A percentile compares a stretch with the other conserved stretches of the same genome.
These are phyloP conservation scores for Termitomyces heimii DNA, from an alignment of 768 basidiomycete species.

Conservation along the genomic window DNA sequence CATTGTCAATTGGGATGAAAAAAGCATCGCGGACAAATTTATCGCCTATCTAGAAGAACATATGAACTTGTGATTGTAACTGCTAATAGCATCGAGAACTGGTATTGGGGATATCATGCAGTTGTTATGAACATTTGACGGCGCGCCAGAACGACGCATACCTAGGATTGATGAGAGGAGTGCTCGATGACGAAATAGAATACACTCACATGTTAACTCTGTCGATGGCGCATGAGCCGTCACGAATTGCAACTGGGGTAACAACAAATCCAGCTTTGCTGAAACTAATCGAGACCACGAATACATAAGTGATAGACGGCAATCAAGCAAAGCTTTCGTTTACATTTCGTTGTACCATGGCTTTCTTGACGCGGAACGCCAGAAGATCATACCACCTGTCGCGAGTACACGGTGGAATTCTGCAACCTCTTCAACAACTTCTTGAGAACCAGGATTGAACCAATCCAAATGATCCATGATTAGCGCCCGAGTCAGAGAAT, in stretches of 20 bases:
- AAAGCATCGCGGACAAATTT: conserved; percentile 66
- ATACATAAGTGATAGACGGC: background rate
- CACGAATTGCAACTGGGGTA: conserved; percentile 43
- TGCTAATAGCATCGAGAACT: background rate
- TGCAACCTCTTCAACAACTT: conserved; percentile 45
- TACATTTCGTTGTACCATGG: conserved; percentile 62
- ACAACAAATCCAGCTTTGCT: conserved; percentile 48
- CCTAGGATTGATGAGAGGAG: conserved; percentile 14
- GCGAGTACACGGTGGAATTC: conserved; percentile 54
- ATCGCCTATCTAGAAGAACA: conserved; percentile 68
- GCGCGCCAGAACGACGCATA: conserved; percentile 32
- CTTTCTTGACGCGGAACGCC: conserved; percentile 55
- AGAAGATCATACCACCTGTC: conserved; percentile 56
- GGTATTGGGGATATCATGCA: background rate
- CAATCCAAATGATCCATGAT: conserved; percentile 72
- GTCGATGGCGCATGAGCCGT: conserved; percentile 50
- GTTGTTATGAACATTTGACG: conserved; percentile 14
- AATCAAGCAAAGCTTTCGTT: background rate
- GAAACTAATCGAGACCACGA: conserved; percentile 30
- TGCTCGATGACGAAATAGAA: background rate
- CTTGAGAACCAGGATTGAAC: conserved; percentile 41
- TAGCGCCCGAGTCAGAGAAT: conserved; percentile 54
- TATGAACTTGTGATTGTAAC: conserved; percentile 33
- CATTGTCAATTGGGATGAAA: conserved; percentile 69
- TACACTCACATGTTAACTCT: conserved; percentile 60